Conservation (phyloP, 2,329 filamentous ascomycete genomes). For the Cladobotryum protrusum region DNA sequence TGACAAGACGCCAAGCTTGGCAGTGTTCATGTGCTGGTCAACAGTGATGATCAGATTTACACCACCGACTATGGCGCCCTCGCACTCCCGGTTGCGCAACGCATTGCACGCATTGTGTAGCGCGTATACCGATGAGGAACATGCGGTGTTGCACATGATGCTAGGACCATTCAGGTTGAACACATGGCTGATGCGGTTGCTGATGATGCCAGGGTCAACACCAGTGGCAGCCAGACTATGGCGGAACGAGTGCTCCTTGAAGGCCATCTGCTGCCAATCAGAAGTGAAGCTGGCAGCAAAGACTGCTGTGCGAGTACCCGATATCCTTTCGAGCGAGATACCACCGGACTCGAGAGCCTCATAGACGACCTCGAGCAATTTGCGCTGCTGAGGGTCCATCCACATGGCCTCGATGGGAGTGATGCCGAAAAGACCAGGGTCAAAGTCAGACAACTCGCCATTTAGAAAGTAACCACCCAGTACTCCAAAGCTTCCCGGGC, state of each 20-base stretch:
- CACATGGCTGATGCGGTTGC: slow-evolving; percentile 30
- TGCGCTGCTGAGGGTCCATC: slow-evolving; percentile 38
- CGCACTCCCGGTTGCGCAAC: slow-evolving; percentile 26
- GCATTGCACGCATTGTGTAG: slow-evolving; percentile 19
- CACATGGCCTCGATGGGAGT: slow-evolving; percentile 31
- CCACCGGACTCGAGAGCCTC: slow-evolving; percentile 35
- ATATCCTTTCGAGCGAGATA: slow-evolving; percentile 22
- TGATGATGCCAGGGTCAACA: slow-evolving; percentile 29
- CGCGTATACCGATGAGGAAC: slow-evolving; percentile 28
- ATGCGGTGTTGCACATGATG: slow-evolving; percentile 29
- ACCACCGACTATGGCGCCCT: slow-evolving; percentile 29
- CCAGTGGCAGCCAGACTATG: slow-evolving; percentile 19
- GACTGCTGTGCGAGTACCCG: slow-evolving; percentile 12
- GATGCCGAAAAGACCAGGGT: slow-evolving; percentile 34
- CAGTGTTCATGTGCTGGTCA: slow-evolving; percentile 15
- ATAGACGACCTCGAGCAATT: slow-evolving; percentile 34
- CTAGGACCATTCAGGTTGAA: slow-evolving; percentile 32
- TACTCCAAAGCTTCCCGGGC: slow-evolving; percentile 15
- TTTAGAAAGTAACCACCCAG: slow-evolving; percentile 22
- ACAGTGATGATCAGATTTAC: slow-evolving; percentile 29
- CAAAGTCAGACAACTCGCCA: slow-evolving; percentile 26
- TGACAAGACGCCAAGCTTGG: slow-evolving; percentile 16
- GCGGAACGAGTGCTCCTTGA: slow-evolving; percentile 3
- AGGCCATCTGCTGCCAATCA: slow-evolving; percentile 6
- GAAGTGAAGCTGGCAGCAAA: slow-evolving; percentile 3